phyloP scores from a whole-genome alignment of 179 eudicot genomes.

The Dionaea muscipula region DNA sequence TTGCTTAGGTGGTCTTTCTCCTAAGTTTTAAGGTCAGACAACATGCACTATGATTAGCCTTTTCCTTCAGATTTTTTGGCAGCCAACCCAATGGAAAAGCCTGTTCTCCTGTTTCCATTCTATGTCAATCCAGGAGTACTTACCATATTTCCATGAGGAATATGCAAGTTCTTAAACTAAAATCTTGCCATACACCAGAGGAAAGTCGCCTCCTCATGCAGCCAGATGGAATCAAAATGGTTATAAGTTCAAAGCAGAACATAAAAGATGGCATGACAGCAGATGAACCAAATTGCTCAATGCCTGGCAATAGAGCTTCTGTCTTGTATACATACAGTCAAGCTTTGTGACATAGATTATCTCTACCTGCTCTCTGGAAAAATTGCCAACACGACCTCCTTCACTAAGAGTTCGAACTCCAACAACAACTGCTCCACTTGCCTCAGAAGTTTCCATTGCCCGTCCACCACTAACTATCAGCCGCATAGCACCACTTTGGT shows the following conservation, averaged over 20 bases:
- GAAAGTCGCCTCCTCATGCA: no score
- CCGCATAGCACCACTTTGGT: constrained; percentile 93
- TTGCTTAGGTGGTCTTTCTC: no score
- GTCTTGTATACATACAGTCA: not conserved
- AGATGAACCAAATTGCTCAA: not conserved
- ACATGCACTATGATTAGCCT: no score
- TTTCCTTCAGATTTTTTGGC: no score
- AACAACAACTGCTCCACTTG: constrained; percentile 83
- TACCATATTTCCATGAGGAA: no score
- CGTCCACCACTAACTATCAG: constrained; percentile 96
- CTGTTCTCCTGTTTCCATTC: no score
- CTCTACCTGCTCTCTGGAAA: constrained; percentile 89
- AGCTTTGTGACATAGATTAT: constrained; percentile 5
- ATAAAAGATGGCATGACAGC: not conserved
- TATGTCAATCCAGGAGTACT: no score
- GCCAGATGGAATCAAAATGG: not conserved
- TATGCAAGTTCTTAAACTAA: no score
- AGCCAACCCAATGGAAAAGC: no score
- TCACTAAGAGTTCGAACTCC: constrained; percentile 98
- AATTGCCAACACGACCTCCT: constrained; percentile 97
- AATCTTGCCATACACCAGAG: no score
- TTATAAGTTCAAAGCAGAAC: not conserved
- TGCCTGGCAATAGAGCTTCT: not conserved
- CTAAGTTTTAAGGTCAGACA: no score
- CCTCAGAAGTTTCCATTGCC: constrained; percentile 62